Percentiles rank a stretch among this genome's conserved stretches.
Evolutionary conservation across 2,329 filamentous ascomycete species (phyloP).

Genomic region (Ophiobolus disseminans): DNA sequence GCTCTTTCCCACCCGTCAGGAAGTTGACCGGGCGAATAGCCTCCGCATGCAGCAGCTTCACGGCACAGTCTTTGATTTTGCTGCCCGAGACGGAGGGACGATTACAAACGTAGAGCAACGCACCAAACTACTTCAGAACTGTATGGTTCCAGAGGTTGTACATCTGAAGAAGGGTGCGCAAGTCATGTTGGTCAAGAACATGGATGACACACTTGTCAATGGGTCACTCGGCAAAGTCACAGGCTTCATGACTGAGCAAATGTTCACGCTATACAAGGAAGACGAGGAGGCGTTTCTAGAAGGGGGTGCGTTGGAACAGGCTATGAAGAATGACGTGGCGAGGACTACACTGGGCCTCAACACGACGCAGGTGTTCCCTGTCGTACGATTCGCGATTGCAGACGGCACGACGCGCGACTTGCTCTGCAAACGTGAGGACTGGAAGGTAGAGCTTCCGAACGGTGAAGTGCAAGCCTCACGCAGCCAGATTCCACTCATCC

Average conservation of each 20-base stretch:
- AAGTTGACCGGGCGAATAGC: slow-evolving; percentile 88
- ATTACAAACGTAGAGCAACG: slow-evolving; percentile 70
- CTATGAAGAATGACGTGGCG: slow-evolving; percentile 55
- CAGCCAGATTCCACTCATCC: slow-evolving; percentile 77
- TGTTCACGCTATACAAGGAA: slow-evolving; percentile 64
- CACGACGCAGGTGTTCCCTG: slow-evolving; percentile 70
- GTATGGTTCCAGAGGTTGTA: slow-evolving; percentile 87
- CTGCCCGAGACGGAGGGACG: slow-evolving; percentile 75
- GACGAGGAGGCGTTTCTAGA: slow-evolving; percentile 65
- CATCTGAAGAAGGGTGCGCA: slow-evolving; percentile 90
- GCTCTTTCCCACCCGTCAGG: slow-evolving; percentile 86
- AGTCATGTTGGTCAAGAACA: slow-evolving; percentile 99
- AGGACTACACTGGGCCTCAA: slow-evolving; percentile 56
- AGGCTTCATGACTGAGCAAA: slow-evolving; percentile 75
- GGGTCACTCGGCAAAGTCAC: slow-evolving; percentile 88
- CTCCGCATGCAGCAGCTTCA: slow-evolving; percentile 74
- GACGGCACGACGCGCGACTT: slow-evolving; percentile 79
- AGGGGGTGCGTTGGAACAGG: slow-evolving; percentile 52
- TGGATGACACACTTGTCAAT: slow-evolving; percentile 93
- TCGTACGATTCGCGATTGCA: slow-evolving; percentile 82
- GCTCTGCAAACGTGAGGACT: slow-evolving; percentile 84
- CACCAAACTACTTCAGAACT: slow-evolving; percentile 81
- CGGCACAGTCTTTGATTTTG: slow-evolving; percentile 71
- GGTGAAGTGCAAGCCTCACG: slow-evolving; percentile 92
- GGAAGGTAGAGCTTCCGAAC: slow-evolving; percentile 97